Conservation (phyloP, 2,329 filamentous ascomycete genomes). For the Elsinoe perseae region DNA sequence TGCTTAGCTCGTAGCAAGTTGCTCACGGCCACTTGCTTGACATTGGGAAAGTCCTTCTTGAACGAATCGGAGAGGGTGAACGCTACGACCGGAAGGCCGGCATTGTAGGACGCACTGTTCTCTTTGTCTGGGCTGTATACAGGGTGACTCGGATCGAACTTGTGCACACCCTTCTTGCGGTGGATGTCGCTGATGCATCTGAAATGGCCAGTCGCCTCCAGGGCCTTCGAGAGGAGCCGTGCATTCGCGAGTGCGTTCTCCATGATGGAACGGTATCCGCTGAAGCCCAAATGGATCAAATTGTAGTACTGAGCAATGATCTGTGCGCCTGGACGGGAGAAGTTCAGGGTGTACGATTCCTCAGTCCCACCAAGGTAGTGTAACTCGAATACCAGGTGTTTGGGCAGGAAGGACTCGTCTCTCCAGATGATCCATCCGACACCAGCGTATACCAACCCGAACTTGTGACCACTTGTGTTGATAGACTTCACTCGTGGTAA, state of each 20-base stretch:
- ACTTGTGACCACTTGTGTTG: slow-evolving; percentile 58
- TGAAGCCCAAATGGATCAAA: slow-evolving; percentile 60
- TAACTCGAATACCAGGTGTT: slow-evolving; percentile 62
- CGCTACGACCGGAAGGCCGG: slow-evolving; percentile 60
- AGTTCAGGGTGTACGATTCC: slow-evolving; percentile 63
- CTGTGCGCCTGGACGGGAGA: slow-evolving; percentile 62
- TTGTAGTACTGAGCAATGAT: slow-evolving; percentile 68
- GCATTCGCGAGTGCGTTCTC: slow-evolving; percentile 61
- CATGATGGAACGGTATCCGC: slow-evolving; percentile 57
- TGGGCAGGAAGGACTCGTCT: slow-evolving; percentile 56
- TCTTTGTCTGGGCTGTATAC: slow-evolving; percentile 40
- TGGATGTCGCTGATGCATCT: slow-evolving; percentile 59
- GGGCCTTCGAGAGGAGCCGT: slow-evolving; percentile 52
- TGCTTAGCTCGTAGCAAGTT: slow-evolving; percentile 57
- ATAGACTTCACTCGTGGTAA: slow-evolving; percentile 58
- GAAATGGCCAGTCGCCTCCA: slow-evolving; percentile 62
- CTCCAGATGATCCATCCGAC: slow-evolving; percentile 66
- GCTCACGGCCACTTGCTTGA: slow-evolving; percentile 57
- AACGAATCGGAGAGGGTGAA: slow-evolving; percentile 58
- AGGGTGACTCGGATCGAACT: slow-evolving; percentile 36
- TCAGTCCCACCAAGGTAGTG: slow-evolving; percentile 66
- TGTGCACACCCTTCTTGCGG: slow-evolving; percentile 40
- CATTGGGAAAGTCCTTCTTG: slow-evolving; percentile 51
- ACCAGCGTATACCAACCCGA: slow-evolving; percentile 57
- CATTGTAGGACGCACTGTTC: slow-evolving; percentile 53